Percentiles rank a stretch among this genome's conserved stretches.
phyloP scores from a whole-genome alignment of 306 rosid species.

The Lathyrus oleraceus region DNA sequence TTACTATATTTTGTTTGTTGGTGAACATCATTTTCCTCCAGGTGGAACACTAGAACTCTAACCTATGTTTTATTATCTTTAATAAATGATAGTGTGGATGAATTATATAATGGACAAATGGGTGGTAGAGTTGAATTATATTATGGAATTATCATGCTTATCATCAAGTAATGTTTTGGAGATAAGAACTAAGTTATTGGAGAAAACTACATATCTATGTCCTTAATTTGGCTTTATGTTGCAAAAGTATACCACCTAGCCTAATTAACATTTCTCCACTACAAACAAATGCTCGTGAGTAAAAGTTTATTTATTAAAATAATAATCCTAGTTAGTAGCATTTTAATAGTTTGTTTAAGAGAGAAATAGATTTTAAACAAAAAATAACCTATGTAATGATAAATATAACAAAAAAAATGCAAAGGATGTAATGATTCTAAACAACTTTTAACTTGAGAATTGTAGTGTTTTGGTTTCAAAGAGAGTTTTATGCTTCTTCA shows the following conservation, averaged over 20 bases:
- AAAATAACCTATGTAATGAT: no score
- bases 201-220: constrained; percentile 20
- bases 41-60: constrained; percentile 40
- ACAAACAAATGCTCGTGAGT: neutral
- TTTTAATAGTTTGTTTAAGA: neutral
- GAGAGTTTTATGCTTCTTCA: no score
- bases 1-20: constrained; percentile 4
- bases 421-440: no score
- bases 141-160: constrained; percentile 41
- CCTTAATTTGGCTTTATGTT: constrained; percentile 35
- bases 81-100: constrained; percentile 19
- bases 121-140: constrained; percentile 14
- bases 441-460: no score
- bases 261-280: neutral
- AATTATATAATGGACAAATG: constrained; percentile 36
- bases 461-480: no score
- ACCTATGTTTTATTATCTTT: constrained; percentile 29
- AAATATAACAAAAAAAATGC: no score
- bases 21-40: constrained; percentile 48
- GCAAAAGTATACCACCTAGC: neutral
- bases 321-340: neutral
- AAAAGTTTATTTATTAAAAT: neutral
- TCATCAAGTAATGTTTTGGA: constrained; percentile 33
- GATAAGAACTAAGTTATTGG: constrained; percentile 28
- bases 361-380: no score